Percentiles rank a stretch among this genome's conserved stretches.
phyloP scores from a whole-genome alignment of 2,329 filamentous ascomycete species.

The Trichothecium roseum region DNA sequence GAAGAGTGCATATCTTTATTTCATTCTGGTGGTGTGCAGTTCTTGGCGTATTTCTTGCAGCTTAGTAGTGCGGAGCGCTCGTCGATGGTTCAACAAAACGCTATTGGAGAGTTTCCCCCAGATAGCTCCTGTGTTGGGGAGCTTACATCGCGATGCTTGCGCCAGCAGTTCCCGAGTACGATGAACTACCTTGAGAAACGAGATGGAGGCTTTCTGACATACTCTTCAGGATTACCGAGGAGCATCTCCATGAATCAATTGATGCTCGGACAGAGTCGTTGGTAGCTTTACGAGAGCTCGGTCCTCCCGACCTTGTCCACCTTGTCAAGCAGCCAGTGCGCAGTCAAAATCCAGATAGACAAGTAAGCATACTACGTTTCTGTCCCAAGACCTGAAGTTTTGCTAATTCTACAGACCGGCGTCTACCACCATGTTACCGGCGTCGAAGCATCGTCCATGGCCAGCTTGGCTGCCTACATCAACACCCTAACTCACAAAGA shows the following conservation, averaged over 20 bases:
- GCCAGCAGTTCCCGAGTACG: slow-evolving; percentile 68
- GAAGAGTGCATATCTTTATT: too few species aligned
- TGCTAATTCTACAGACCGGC: slow-evolving; percentile 51
- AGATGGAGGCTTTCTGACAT: too few species aligned
- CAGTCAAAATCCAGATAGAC: slow-evolving; percentile 23
- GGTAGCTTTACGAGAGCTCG: slow-evolving; percentile 77
- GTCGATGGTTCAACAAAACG: too few species aligned
- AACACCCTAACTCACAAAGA: slow-evolving; percentile 93
- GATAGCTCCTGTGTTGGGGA: neutral
- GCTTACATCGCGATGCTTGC: slow-evolving; percentile 48
- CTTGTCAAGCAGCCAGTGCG: slow-evolving; percentile 65
- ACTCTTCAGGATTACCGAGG: slow-evolving; percentile 71
- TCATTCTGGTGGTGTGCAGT: too few species aligned
- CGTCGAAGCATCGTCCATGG: slow-evolving; percentile 93
- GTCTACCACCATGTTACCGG: slow-evolving; percentile 98
- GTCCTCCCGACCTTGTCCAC: slow-evolving; percentile 91
- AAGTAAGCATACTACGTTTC: neutral
- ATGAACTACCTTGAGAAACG: neutral
- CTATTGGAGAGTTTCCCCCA: too few species aligned
- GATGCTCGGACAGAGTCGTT: slow-evolving; percentile 88
- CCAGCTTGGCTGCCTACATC: slow-evolving; percentile 93
- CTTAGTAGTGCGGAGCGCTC: too few species aligned
- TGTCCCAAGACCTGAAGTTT: neutral
- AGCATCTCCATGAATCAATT: slow-evolving; percentile 82
- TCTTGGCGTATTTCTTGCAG: too few species aligned